A percentile compares a stretch with the other conserved stretches of the same genome.
phyloP scores from a whole-genome alignment of 768 basidiomycete genomes.

The Lactarius pseudohatsudake region DNA sequence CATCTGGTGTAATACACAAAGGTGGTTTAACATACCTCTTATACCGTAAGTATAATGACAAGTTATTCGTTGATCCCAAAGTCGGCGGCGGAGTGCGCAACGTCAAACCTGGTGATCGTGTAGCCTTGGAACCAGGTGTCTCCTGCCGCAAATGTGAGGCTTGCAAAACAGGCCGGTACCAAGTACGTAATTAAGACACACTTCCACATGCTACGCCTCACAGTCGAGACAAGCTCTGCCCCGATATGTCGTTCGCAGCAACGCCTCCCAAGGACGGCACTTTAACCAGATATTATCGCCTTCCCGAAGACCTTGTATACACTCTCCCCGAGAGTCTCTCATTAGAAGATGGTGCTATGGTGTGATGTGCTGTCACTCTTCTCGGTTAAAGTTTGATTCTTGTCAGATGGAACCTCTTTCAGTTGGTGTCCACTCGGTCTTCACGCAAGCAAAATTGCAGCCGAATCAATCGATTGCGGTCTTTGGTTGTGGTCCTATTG shows the following conservation, averaged over 20 bases:
- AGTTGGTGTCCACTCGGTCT: slow-evolving; percentile 87
- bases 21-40: slow-evolving; percentile 38
- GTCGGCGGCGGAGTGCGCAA: slow-evolving; percentile 77
- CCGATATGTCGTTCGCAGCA: slow-evolving; percentile 84
- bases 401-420: slow-evolving; percentile 89
- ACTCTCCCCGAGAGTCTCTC: slow-evolving; percentile 78
- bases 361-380: slow-evolving; percentile 34
- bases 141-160: slow-evolving; percentile 81
- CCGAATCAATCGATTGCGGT: slow-evolving; percentile 76
- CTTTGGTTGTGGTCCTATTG: slow-evolving; percentile 88
- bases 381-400: background rate
- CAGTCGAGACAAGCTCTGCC: slow-evolving; percentile 64
- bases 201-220: background rate
- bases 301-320: slow-evolving; percentile 85
- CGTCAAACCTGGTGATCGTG: slow-evolving; percentile 79
- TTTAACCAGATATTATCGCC: slow-evolving; percentile 78
- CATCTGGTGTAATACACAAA: slow-evolving; percentile 73
- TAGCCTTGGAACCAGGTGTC: slow-evolving; percentile 90
- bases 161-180: slow-evolving; percentile 83
- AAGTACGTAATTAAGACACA: slow-evolving; percentile 46
- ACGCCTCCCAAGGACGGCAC: slow-evolving; percentile 95
- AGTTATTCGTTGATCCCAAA: slow-evolving; percentile 31
- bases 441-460: slow-evolving; percentile 69
- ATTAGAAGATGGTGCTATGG: slow-evolving; percentile 95
- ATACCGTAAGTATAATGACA: background rate